These are phyloP conservation scores for Solanum phureja DNA, from an alignment of 257 asterid genomes.

Conservation along the genomic window DNA sequence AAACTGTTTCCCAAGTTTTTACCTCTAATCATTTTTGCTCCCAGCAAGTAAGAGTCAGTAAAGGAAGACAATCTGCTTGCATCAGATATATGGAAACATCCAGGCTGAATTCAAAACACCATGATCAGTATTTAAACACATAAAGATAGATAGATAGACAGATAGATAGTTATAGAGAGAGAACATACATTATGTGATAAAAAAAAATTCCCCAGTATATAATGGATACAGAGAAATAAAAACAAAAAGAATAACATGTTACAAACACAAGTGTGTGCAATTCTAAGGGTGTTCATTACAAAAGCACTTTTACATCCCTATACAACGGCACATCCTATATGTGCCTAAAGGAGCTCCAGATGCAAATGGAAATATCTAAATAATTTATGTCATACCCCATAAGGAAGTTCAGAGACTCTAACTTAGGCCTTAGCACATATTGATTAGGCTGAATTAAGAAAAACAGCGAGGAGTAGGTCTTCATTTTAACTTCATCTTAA, in stretches of 20 bases:
- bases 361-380: background rate
- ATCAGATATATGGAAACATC: constrained; percentile 47
- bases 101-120: constrained; percentile 34
- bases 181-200: background rate
- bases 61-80: constrained; percentile 51
- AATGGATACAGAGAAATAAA: constrained; percentile 1
- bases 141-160: background rate
- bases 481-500: background rate
- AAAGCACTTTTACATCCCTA: background rate
- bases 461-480: background rate
- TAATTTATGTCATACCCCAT: background rate
- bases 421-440: background rate
- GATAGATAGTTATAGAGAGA: background rate
- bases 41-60: constrained; percentile 51
- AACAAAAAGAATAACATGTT: background rate
- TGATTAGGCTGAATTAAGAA: background rate
- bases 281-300: background rate
- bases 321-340: background rate
- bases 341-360: background rate
- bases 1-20: background rate
- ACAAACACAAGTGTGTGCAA: background rate
- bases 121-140: background rate
- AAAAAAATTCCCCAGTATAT: background rate
- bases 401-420: background rate
- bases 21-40: constrained; percentile 53